Evolutionary conservation across 495 filamentous ascomycete genomes (phyloP).

Genomic region (Hypoxylon cercidicola): DNA sequence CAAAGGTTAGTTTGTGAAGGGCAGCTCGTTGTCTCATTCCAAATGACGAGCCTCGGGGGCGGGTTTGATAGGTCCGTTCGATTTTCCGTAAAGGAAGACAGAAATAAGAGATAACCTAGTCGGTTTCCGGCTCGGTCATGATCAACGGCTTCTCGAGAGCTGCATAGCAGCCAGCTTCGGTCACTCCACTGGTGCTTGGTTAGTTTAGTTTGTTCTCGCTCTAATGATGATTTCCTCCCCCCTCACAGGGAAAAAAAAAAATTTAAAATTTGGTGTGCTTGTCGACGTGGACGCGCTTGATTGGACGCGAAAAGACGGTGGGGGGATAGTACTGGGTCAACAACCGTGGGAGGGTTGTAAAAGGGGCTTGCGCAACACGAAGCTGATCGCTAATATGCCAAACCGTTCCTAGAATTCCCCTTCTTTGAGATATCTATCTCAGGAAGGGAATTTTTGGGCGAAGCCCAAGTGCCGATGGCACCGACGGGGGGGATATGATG

Average conservation of each 20-base stretch:
- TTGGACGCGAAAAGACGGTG: constrained; percentile 43
- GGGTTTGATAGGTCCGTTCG: neutral
- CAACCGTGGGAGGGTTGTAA: constrained; percentile 44
- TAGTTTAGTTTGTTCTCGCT: constrained; percentile 37
- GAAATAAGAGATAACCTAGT: constrained; percentile 8
- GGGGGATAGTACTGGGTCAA: constrained; percentile 29
- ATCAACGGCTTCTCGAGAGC: constrained; percentile 1
- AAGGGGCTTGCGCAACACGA: constrained; percentile 47
- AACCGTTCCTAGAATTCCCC: constrained; percentile 31
- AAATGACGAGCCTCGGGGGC: neutral
- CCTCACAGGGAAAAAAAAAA: constrained; percentile 34
- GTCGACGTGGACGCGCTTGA: constrained; percentile 48
- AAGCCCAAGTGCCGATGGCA: constrained; percentile 30
- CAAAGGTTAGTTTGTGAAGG: neutral
- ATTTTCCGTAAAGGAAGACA: neutral
- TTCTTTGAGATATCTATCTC: constrained; percentile 29
- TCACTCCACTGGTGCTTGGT: constrained; percentile 40
- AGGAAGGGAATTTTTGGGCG: constrained; percentile 26
- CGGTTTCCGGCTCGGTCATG: constrained; percentile 33
- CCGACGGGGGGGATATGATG: constrained; percentile 14
- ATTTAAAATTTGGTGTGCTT: constrained; percentile 42
- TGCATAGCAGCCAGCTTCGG: constrained; percentile 22
- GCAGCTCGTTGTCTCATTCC: neutral
- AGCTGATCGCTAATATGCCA: constrained; percentile 36
- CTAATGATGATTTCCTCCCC: constrained; percentile 32